phyloP scores from a whole-genome alignment of 495 filamentous ascomycete genomes.

The Massariosphaeria phaeospora region DNA sequence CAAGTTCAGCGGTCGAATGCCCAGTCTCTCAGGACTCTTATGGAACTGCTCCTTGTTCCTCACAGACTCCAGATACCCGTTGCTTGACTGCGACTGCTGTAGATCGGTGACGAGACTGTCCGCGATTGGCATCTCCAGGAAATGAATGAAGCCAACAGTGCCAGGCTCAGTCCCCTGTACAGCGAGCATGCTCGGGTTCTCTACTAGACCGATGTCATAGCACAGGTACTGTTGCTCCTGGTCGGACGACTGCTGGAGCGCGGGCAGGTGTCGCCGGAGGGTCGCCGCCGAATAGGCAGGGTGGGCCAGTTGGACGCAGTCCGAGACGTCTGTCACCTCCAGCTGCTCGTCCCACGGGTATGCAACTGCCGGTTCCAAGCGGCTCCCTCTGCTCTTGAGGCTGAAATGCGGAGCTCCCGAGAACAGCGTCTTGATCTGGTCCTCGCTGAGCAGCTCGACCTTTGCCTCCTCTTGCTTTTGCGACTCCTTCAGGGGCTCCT shows the following conservation, averaged over 20 bases:
- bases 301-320: constrained; percentile 49
- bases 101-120: constrained; percentile 50
- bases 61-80: constrained; percentile 20
- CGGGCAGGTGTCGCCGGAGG: constrained; percentile 45
- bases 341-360: constrained; percentile 67
- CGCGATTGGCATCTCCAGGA: constrained; percentile 61
- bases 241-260: constrained; percentile 33
- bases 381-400: constrained; percentile 47
- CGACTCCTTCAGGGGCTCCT: too few species aligned
- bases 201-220: constrained; percentile 56
- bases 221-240: constrained; percentile 36
- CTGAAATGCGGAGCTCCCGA: constrained; percentile 75
- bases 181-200: constrained; percentile 69
- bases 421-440: constrained; percentile 64
- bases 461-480: constrained; percentile 6
- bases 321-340: constrained; percentile 57
- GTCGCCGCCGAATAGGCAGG: constrained; percentile 48
- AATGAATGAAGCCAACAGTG: constrained; percentile 68
- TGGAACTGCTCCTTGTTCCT: constrained; percentile 35
- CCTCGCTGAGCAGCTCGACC: constrained; percentile 44
- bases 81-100: constrained; percentile 29
- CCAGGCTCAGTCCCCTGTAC: constrained; percentile 68
- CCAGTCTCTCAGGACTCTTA: constrained; percentile 39
- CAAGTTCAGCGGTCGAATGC: constrained; percentile 45
- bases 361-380: constrained; percentile 58